Conservation (phyloP, 495 filamentous ascomycete genomes). For the Lepraria neglecta region DNA sequence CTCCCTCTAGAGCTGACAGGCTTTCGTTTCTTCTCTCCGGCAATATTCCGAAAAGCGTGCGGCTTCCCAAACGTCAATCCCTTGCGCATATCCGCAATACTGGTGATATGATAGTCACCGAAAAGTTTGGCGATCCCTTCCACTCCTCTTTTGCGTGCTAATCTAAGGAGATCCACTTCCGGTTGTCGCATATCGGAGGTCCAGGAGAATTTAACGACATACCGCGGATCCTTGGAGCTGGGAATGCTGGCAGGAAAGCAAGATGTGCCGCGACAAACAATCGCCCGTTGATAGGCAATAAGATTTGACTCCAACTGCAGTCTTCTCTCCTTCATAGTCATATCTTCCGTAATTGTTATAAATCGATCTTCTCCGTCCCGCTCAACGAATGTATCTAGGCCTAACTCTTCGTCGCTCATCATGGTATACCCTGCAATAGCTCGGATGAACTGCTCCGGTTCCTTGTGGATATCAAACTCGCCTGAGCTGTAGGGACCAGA, state of each 20-base stretch:
- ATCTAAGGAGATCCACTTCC: conserved; percentile 1
- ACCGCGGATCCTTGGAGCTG: background rate
- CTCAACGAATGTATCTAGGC: conserved; percentile 32
- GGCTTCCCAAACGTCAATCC: background rate
- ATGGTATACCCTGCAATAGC: conserved; percentile 32
- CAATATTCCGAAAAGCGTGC: background rate
- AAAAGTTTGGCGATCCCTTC: background rate
- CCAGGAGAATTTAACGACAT: background rate
- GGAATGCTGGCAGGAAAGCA: background rate
- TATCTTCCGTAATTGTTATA: conserved; percentile 17
- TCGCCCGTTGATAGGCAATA: background rate
- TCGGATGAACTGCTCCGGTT: conserved; percentile 32
- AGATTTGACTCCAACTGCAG: background rate
- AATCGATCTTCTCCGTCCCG: conserved; percentile 17
- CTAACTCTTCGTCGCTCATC: conserved; percentile 33
- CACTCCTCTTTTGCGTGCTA: conserved; percentile 5
- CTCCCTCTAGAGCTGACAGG: too few species aligned
- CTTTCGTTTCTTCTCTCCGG: too few species aligned
- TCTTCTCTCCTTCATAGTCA: background rate
- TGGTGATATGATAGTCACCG: background rate
- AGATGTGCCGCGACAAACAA: conserved; percentile 2
- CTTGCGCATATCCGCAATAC: background rate
- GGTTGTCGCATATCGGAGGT: background rate
- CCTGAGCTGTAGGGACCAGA: conserved; percentile 39
- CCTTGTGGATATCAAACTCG: conserved; percentile 35